A percentile compares a stretch with the other conserved stretches of the same genome.
Evolutionary conservation across 1,139 yeast species (phyloP).

Genomic region (Zygosaccharomyces sapae): DNA sequence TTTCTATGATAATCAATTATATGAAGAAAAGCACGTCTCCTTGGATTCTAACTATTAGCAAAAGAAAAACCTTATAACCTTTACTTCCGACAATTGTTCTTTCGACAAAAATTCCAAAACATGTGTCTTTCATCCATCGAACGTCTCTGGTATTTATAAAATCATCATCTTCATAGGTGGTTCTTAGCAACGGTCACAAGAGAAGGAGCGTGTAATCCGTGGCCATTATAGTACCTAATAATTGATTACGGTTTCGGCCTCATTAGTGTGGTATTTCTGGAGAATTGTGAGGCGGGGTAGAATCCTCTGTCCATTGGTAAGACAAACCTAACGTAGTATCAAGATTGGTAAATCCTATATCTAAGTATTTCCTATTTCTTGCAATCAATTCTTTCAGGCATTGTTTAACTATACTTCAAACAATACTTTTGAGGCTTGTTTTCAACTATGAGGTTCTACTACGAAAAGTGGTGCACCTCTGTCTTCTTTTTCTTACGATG

Average conservation of each 20-base stretch:
- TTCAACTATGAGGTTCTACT: conserved; percentile 3
- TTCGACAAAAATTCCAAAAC: background rate
- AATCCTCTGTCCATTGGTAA: background rate
- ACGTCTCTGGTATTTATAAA: conserved; percentile 1
- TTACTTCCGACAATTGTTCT: background rate
- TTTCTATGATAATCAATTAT: background rate
- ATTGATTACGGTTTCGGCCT: no score
- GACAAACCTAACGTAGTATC: background rate
- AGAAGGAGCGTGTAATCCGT: background rate
- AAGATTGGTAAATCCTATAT: background rate
- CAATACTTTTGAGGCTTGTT: conserved; percentile 4
- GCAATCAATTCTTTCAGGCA: background rate
- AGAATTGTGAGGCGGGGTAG: no score
- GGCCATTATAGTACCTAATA: background rate
- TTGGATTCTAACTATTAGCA: background rate
- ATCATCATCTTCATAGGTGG: background rate
- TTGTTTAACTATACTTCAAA: background rate
- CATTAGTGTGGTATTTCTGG: no score
- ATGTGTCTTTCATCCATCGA: background rate
- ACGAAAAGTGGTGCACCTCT: background rate
- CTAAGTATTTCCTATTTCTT: background rate
- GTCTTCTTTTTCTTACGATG: background rate
- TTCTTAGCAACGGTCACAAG: background rate
- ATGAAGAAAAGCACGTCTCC: background rate
- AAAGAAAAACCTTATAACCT: background rate